These are phyloP conservation scores for Carex arenaria DNA, from an alignment of 202 grass and related monocot genomes.

Conservation along the genomic window DNA sequence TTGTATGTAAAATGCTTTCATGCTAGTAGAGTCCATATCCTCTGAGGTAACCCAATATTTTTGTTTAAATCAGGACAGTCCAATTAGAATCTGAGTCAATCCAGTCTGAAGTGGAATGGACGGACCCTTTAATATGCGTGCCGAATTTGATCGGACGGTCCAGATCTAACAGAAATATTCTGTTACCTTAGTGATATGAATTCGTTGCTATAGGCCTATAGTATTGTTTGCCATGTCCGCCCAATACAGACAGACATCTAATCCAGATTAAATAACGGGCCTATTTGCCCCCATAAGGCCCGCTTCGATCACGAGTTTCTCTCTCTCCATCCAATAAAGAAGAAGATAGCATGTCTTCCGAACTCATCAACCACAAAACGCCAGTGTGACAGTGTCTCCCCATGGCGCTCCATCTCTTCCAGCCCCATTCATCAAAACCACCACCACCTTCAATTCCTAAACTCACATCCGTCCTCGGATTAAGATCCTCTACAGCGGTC, in stretches of 20 bases:
- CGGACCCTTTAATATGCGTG: too few relatives aligned
- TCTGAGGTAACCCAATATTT: too few relatives aligned
- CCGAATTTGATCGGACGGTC: too few relatives aligned
- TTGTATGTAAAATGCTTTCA: not conserved
- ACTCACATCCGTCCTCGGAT: not conserved
- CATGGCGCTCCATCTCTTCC: conserved; percentile 34
- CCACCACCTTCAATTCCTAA: not conserved
- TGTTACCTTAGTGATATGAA: too few relatives aligned
- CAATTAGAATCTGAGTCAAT: too few relatives aligned
- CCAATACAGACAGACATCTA: not conserved
- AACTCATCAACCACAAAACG: not conserved
- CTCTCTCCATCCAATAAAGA: not conserved
- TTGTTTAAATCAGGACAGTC: too few relatives aligned
- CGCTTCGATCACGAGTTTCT: not conserved
- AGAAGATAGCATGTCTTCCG: not conserved
- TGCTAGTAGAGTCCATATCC: too few relatives aligned
- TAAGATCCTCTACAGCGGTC: not conserved
- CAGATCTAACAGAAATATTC: too few relatives aligned
- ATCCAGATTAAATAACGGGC: not conserved
- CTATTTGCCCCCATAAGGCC: not conserved
- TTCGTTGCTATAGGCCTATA: not conserved
- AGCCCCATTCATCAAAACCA: conserved; percentile 11
- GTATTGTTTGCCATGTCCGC: not conserved
- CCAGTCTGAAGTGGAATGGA: too few relatives aligned
- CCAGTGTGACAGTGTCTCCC: not conserved